These are phyloP conservation scores for Coemansia sp. DNA, from an alignment of 192 early-diverging fungal genomes.

Conservation along the genomic window DNA sequence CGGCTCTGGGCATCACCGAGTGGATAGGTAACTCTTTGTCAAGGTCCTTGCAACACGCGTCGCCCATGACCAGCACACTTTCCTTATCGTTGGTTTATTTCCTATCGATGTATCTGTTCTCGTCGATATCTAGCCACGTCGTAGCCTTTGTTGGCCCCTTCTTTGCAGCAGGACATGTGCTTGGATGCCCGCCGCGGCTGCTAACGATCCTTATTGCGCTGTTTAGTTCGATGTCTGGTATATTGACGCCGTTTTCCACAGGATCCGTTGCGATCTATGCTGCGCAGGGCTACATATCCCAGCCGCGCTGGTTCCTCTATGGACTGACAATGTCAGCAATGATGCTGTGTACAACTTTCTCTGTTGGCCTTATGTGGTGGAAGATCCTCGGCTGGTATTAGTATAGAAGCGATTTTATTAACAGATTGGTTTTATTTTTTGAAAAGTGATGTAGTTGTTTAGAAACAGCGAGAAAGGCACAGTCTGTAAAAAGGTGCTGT, in stretches of 20 bases:
- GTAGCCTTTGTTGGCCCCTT: constrained; percentile 70
- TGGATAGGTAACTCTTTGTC: constrained; percentile 66
- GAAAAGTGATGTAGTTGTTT: background rate
- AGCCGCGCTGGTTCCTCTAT: constrained; percentile 62
- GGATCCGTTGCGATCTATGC: constrained; percentile 63
- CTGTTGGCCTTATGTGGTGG: constrained; percentile 71
- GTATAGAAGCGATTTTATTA: background rate
- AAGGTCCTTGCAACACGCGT: constrained; percentile 31
- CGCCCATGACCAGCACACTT: constrained; percentile 45
- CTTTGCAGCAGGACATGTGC: constrained; percentile 66
- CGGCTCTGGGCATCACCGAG: constrained; percentile 64
- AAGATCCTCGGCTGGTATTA: constrained; percentile 65
- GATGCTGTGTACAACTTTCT: constrained; percentile 58
- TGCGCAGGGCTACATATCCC: constrained; percentile 60
- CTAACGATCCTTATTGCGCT: constrained; percentile 61
- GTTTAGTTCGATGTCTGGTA: constrained; percentile 65
- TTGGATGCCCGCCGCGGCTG: constrained; percentile 60
- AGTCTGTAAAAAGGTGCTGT: too few species aligned
- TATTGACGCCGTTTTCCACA: constrained; percentile 57
- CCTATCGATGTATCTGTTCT: constrained; percentile 73
- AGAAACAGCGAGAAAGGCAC: too few species aligned
- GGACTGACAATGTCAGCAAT: constrained; percentile 58
- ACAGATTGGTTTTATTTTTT: background rate
- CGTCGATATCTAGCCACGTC: constrained; percentile 70
- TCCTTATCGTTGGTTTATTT: constrained; percentile 63